Percentiles rank a stretch among this genome's conserved stretches.
These are phyloP conservation scores for Chlamydomonas asymmetrica DNA, from an alignment of 139 green algal genomes.

Conservation along the genomic window DNA sequence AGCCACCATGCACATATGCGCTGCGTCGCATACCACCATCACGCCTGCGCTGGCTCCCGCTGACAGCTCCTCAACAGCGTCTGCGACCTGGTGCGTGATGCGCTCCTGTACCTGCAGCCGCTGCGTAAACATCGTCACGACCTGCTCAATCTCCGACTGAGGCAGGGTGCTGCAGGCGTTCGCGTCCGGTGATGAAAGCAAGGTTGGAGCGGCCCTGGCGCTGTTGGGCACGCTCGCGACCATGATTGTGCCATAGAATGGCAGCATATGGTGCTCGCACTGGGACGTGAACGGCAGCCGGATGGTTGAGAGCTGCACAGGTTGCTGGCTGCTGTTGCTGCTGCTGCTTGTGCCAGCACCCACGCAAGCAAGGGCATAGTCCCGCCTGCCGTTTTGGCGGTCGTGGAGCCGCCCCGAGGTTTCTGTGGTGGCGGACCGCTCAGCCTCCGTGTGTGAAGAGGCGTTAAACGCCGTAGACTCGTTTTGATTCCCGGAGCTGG, in stretches of 20 bases:
- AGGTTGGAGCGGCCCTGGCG: background rate
- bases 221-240: conserved; percentile 29
- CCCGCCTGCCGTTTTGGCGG: too few species aligned
- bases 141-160: conserved; percentile 19
- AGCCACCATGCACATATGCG: conserved; percentile 98
- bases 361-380: too few species aligned
- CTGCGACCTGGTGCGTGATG: conserved; percentile 86
- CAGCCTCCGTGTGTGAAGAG: too few species aligned
- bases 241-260: conserved; percentile 84
- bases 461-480: too few species aligned
- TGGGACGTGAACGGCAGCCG: conserved; percentile 64
- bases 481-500: too few species aligned
- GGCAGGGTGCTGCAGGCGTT: background rate
- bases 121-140: conserved; percentile 62
- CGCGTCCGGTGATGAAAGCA: background rate
- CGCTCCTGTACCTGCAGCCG: conserved; percentile 94
- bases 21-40: conserved; percentile 82
- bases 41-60: conserved; percentile 22
- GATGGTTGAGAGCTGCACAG: too few species aligned
- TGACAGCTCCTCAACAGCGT: conserved; percentile 48
- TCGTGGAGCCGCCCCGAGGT: too few species aligned
- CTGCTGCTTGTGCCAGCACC: too few species aligned
- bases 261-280: conserved; percentile 98
- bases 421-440: too few species aligned
- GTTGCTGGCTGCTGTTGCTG: too few species aligned